phyloP scores from a whole-genome alignment of 257 asterid species.

The Przewalskia tangutica region DNA sequence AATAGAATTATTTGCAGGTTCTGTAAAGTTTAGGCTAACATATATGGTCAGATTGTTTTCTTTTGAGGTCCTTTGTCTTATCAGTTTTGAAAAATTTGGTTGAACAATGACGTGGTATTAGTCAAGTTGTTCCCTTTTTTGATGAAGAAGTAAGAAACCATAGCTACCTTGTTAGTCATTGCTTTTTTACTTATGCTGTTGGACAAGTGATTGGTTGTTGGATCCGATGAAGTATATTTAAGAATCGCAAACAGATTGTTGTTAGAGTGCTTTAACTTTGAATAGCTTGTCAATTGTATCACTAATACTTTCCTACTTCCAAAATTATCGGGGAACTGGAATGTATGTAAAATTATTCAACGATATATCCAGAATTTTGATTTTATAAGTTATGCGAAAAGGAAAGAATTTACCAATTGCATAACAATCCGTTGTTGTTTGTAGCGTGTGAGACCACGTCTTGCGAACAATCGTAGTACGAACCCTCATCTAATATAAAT shows the following conservation, averaged over 20 bases:
- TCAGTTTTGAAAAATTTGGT: neutral
- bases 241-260: neutral
- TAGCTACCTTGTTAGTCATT: neutral
- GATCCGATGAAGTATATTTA: neutral
- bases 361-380: neutral
- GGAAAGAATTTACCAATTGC: neutral
- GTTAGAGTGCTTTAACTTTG: neutral
- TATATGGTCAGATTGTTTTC: neutral
- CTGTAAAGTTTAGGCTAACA: neutral
- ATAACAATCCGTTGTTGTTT: neutral
- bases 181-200: neutral
- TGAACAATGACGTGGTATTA: neutral
- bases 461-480: neutral
- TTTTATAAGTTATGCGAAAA: neutral
- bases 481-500: neutral
- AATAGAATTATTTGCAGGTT: neutral
- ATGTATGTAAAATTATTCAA: neutral
- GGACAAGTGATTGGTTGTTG: neutral
- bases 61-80: neutral
- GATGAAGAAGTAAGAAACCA: neutral
- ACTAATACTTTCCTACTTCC: neutral
- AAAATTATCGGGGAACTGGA: neutral
- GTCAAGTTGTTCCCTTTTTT: neutral
- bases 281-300: neutral
- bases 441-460: neutral